Evolutionary conservation across 139 green algal species (phyloP), one percentile per base, ranked within the genome.

Genomic region (Chlorella sp.): DNA sequence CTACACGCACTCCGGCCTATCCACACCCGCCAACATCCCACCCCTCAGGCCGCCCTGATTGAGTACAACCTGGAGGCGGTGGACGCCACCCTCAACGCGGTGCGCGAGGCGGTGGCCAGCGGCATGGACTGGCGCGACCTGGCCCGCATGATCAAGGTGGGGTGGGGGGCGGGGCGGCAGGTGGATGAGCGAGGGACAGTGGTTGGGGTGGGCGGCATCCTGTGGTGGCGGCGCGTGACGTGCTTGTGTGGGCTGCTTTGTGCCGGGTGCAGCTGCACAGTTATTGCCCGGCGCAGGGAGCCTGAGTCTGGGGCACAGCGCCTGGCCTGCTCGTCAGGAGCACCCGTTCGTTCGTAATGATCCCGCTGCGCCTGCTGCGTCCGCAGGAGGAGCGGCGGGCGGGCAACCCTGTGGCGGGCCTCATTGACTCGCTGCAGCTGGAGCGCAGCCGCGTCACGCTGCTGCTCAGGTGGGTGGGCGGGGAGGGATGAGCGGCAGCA

Each of bases 61-160:
- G 93, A 97, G 88, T 95, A 94, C 87, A 98, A 98, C 87, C 84
- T 96, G 60, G 91, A 92, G 1, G 89, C 90, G 13, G 97, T 99
- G 78, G 96, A 99, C 82, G 94, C 88, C 0, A 95, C 92, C 28
- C 92, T 99, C 48, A 84, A 89, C 16, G 94, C 96, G 20, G 91
- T 99, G 43, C 95, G 96, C 68, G 86, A 87, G 41, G 93, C 92
- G 41, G 85, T 99, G 77, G 95, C 94, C 43, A 41, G 80, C 76
- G 96, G 96, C 34, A 97, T 98, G 92, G 92, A 96, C 88, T 99
- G 97, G 97, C 76, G 69, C 26, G 96, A 98, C 56, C 87, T 99
- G 44, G 92, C 56, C 20, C 74, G 73, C 38, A 86, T 96, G 81
- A 95, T 98, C 80, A 88, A 91, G 60, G 70, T 58, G 41, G 11